Evolutionary conservation across 2,329 filamentous ascomycete species (phyloP), one percentile per base, ranked within the genome.

Genomic region (Pseudodiploospora longispora): DNA sequence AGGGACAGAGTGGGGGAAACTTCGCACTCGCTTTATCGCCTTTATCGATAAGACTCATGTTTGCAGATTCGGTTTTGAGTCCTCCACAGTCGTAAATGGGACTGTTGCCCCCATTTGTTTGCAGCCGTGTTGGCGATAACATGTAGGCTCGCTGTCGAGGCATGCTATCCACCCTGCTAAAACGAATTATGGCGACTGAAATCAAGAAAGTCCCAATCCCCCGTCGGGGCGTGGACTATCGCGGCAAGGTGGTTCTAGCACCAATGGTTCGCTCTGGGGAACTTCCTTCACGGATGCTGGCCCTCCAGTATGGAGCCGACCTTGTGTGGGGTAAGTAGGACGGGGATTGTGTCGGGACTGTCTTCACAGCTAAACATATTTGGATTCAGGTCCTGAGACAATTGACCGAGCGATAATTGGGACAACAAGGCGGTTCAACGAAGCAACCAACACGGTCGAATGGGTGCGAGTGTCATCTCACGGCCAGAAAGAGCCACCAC

Each of bases 211-310:
- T 95, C 33, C 83, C 88, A 41, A 95, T 96, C 53, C 91, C 91
- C 52, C 77, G 74, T 49, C 85, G 85, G 64, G 91, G 91, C 41
- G 89, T 95, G 58, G 89, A 96, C 70, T 97, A 96, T 67, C 80
- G 91, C 55, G 85, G 86, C 66, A 96, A 94, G 66, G 69, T 97
- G 52, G 93, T 97, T 37, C 83, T 98, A 51, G 93, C 93, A 49
- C 93, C 93, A 35, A 98, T 98, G 93, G 91, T 96, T 46, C 85
- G 93, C 54, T 95, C 88, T n/a, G 93, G 93, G 60, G 93, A 98
- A 71, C 72, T 96, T 48, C 91, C 93, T 3, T 93, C 87, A 34
- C 83, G 93, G 47, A 76, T 98, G 28, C 69, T 95, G 36, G 87
- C 93, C 30, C 78, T 98, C 49, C 86, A 94, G 59, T 97, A 98